Percentiles rank a stretch among this genome's conserved stretches.
Evolutionary conservation across 2,329 filamentous ascomycete genomes (phyloP).

Genomic region (Rachicladosporium sp.): DNA sequence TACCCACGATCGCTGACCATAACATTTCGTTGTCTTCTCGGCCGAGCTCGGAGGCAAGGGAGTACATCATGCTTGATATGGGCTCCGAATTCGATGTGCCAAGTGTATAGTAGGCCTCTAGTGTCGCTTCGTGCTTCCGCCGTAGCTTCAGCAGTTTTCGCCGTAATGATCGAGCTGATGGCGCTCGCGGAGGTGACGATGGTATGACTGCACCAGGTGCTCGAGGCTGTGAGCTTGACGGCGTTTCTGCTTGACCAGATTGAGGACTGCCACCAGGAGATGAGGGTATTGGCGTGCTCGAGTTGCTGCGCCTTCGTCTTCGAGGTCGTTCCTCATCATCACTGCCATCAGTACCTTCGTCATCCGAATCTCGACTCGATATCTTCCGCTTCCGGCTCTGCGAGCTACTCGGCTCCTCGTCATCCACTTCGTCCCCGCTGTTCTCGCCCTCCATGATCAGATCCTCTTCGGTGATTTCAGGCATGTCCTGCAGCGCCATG

Average conservation of each 20-base stretch:
- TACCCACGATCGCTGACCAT: constrained; percentile 89
- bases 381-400: constrained; percentile 61
- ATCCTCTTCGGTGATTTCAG: constrained; percentile 66
- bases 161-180: constrained; percentile 60
- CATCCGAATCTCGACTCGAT: constrained; percentile 54
- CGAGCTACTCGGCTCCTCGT: constrained; percentile 29
- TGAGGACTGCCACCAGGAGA: constrained; percentile 37
- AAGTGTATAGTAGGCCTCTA: constrained; percentile 73
- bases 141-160: constrained; percentile 63
- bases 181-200: constrained; percentile 48
- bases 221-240: constrained; percentile 31
- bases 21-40: constrained; percentile 93
- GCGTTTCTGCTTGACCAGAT: constrained; percentile 17
- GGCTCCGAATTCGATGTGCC: constrained; percentile 91
- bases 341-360: constrained; percentile 37
- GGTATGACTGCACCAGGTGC: constrained; percentile 25
- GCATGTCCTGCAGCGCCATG: constrained; percentile 78
- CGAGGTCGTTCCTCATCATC: constrained; percentile 64
- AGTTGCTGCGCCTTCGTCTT: constrained; percentile 78
- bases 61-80: constrained; percentile 88
- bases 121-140: constrained; percentile 60
- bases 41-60: constrained; percentile 83
- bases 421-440: constrained; percentile 44
- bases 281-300: constrained; percentile 56
- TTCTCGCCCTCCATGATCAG: constrained; percentile 49